Conservation (phyloP, 2,329 filamentous ascomycete genomes). For the Nannizziopsis arthrosporioides region DNA sequence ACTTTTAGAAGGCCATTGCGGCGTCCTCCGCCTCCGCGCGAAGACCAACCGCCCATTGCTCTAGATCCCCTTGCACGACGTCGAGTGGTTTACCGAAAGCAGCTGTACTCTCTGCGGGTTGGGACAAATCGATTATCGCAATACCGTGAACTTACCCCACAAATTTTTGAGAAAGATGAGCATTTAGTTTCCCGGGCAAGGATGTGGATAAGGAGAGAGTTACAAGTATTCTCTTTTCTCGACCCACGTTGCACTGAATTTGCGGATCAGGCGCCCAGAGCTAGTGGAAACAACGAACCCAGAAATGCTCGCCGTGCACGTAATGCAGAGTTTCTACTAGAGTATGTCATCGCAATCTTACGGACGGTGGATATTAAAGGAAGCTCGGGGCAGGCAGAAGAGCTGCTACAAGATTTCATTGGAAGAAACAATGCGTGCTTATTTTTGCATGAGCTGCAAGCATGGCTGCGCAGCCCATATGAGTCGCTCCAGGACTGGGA, state of each 20-base stretch:
- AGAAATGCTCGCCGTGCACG: slow-evolving; percentile 39
- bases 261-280: slow-evolving; percentile 18
- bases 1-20: too few species aligned
- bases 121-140: slow-evolving; percentile 68
- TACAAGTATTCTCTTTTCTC: slow-evolving; percentile 65
- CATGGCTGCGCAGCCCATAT: slow-evolving; percentile 74
- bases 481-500: slow-evolving; percentile 66
- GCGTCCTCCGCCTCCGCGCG: neutral
- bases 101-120: slow-evolving; percentile 67
- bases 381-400: slow-evolving; percentile 65
- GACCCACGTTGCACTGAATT: slow-evolving; percentile 13
- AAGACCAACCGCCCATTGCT: neutral
- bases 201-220: slow-evolving; percentile 70
- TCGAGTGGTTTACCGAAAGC: slow-evolving; percentile 58
- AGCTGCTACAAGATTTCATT: slow-evolving; percentile 66
- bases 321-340: slow-evolving; percentile 73
- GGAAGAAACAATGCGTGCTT: slow-evolving; percentile 60
- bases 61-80: slow-evolving; percentile 31
- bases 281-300: slow-evolving; percentile 15
- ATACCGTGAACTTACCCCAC: slow-evolving; percentile 61
- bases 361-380: slow-evolving; percentile 73
- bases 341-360: slow-evolving; percentile 74
- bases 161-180: slow-evolving; percentile 50
- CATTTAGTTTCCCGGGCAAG: slow-evolving; percentile 64
- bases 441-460: slow-evolving; percentile 73